Conservation (phyloP, 192 early-diverging fungal species). For the Endogone sp. region DNA sequence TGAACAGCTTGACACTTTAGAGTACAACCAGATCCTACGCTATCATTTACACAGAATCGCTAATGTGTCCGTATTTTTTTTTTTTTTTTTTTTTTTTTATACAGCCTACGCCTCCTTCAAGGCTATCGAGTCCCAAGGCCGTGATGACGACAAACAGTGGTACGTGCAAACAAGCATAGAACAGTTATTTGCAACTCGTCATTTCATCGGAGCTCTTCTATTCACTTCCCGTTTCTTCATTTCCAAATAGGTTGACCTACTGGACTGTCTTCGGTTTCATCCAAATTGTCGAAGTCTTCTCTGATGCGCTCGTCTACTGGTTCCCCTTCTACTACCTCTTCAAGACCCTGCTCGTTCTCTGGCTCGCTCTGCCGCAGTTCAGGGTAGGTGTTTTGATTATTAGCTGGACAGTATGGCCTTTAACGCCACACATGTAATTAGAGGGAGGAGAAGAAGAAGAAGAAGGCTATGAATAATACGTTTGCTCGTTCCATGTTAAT, state of each 20-base stretch:
- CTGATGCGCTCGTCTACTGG: slow-evolving; percentile 89
- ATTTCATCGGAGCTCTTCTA: neutral
- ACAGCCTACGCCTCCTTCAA: slow-evolving; percentile 88
- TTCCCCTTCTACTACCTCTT: slow-evolving; percentile 92
- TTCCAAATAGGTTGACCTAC: slow-evolving; percentile 77
- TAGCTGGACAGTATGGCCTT: neutral
- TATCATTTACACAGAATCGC: slow-evolving; percentile 13
- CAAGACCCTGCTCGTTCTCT: slow-evolving; percentile 88
- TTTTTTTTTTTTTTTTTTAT: slow-evolving; percentile 9
- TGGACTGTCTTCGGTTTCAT: slow-evolving; percentile 91
- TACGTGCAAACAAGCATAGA: neutral
- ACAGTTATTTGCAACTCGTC: neutral
- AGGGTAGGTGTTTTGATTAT: slow-evolving; percentile 41
- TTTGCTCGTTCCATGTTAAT: neutral
- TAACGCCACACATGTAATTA: no score
- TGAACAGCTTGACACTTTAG: no score
- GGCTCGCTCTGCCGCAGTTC: slow-evolving; percentile 75
- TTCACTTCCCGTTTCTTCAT: no score
- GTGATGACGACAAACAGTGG: slow-evolving; percentile 85
- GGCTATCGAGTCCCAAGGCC: slow-evolving; percentile 80
- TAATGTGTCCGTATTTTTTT: neutral
- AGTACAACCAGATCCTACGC: no score
- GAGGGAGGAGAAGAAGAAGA: no score
- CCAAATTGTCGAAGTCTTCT: slow-evolving; percentile 86
- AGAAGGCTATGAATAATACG: no score